These are phyloP conservation scores for Middelhovenomyces tepae DNA, from an alignment of 805 yeast species.

Conservation along the genomic window DNA sequence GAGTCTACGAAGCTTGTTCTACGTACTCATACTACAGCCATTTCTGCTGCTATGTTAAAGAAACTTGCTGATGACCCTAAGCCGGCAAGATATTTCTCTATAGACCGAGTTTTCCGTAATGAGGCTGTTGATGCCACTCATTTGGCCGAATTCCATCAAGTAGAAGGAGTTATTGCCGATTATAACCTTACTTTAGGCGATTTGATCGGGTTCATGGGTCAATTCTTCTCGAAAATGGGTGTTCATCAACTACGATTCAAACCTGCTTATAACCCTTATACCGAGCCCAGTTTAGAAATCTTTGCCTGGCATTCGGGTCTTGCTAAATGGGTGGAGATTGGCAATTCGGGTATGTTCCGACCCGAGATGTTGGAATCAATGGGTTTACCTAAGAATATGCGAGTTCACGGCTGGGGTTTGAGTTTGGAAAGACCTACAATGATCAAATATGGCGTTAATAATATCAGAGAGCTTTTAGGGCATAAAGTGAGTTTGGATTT, in stretches of 20 bases:
- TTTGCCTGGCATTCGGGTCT: constrained; percentile 94
- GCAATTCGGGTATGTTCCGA: constrained; percentile 99
- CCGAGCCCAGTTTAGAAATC: constrained; percentile 97
- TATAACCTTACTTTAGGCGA: constrained; percentile 92
- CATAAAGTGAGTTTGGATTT: constrained; percentile 94
- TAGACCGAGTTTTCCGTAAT: constrained; percentile 97
- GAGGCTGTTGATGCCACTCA: constrained; percentile 99
- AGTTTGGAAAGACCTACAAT: constrained; percentile 97
- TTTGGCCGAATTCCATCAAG: constrained; percentile 98
- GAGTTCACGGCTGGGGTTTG: constrained; percentile 96
- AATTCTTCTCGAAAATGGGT: constrained; percentile 95
- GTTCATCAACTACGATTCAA: constrained; percentile 91
- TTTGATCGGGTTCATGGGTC: constrained; percentile 96
- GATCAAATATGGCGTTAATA: constrained; percentile 94
- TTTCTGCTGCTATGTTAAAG: constrained; percentile 81
- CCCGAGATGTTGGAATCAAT: constrained; percentile 98
- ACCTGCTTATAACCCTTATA: constrained; percentile 98
- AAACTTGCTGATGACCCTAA: constrained; percentile 53
- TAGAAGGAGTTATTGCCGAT: constrained; percentile 98
- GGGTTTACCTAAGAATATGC: constrained; percentile 92
- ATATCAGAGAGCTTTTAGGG: constrained; percentile 93
- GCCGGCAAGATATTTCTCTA: constrained; percentile 81
- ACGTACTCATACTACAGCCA: constrained; percentile 97
- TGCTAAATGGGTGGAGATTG: constrained; percentile 97
- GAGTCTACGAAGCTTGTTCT: constrained; percentile 88